A percentile compares a stretch with the other conserved stretches of the same genome.
Conservation (phyloP, 2,329 filamentous ascomycete species). For the Cladosporium halotolerans region DNA sequence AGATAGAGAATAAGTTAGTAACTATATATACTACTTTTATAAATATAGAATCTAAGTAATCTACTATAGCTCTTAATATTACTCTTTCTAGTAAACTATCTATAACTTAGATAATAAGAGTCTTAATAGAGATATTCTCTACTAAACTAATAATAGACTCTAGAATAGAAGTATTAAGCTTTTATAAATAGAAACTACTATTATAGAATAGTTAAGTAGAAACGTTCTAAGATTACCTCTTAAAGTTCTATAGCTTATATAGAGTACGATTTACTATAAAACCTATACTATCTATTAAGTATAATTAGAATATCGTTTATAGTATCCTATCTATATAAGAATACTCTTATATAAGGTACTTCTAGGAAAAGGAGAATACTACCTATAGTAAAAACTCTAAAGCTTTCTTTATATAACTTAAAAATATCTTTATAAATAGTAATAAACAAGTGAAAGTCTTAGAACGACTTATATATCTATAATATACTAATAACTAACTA, state of each 20-base stretch:
- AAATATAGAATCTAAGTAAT: not conserved
- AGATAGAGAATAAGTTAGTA: constrained; percentile 1
- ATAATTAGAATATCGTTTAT: too few species aligned
- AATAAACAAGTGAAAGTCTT: constrained; percentile 13
- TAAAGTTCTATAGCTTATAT: too few species aligned
- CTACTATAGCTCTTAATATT: not conserved
- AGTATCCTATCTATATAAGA: too few species aligned
- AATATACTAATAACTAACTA: constrained; percentile 4
- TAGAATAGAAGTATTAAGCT: too few species aligned
- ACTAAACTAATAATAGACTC: too few species aligned
- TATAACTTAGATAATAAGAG: not conserved
- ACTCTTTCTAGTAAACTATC: not conserved
- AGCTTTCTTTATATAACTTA: constrained; percentile 13
- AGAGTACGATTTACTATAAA: too few species aligned
- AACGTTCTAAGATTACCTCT: too few species aligned
- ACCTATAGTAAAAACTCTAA: constrained; percentile 11
- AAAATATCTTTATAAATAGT: constrained; percentile 13
- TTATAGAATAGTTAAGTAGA: too few species aligned
- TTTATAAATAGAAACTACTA: too few species aligned
- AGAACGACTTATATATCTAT: constrained; percentile 9
- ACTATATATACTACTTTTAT: not conserved
- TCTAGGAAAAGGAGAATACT: not conserved
- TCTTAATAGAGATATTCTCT: too few species aligned
- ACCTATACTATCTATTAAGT: too few species aligned
- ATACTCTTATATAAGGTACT: too few species aligned